A percentile compares a stretch with the other conserved stretches of the same genome.
Conservation (phyloP, 352 stramenopile species). For the Phytophthora agathidicida region DNA sequence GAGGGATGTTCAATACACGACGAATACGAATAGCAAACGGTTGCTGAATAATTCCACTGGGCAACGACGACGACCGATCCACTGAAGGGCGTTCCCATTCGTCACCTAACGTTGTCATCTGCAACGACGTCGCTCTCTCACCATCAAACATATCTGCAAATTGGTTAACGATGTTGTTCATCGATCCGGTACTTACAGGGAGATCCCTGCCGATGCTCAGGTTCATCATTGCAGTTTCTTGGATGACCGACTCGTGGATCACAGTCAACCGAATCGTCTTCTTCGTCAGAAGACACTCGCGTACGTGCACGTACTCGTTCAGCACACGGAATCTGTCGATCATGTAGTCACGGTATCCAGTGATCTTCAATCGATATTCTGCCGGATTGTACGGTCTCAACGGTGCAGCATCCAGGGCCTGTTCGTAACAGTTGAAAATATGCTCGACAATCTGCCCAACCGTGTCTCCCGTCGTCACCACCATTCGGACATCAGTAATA, state of each 20-base stretch:
- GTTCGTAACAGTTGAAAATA: constrained; percentile 90
- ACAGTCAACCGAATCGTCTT: constrained; percentile 86
- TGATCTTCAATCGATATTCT: constrained; percentile 89
- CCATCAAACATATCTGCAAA: constrained; percentile 65
- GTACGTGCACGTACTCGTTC: constrained; percentile 90
- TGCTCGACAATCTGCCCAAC: constrained; percentile 90
- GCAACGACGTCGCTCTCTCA: constrained; percentile 60
- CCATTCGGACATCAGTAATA: constrained; percentile 88
- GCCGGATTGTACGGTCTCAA: constrained; percentile 78
- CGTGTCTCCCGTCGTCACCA: constrained; percentile 80
- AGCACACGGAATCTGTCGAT: constrained; percentile 83
- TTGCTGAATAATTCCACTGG: constrained; percentile 64
- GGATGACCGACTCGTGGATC: constrained; percentile 87
- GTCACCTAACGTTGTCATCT: constrained; percentile 77
- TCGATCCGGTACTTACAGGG: constrained; percentile 33
- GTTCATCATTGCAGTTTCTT: constrained; percentile 81
- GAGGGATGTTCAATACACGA: constrained; percentile 86
- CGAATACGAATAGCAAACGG: constrained; percentile 75
- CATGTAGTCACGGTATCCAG: constrained; percentile 86
- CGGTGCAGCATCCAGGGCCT: constrained; percentile 73
- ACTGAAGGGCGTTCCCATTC: constrained; percentile 66
- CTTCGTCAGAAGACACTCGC: constrained; percentile 86
- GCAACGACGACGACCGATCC: constrained; percentile 40
- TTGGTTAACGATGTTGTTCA: constrained; percentile 52
- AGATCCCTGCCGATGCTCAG: constrained; percentile 77